These are phyloP conservation scores for Morella rubra DNA, from an alignment of 306 rosid species.

Conservation along the genomic window DNA sequence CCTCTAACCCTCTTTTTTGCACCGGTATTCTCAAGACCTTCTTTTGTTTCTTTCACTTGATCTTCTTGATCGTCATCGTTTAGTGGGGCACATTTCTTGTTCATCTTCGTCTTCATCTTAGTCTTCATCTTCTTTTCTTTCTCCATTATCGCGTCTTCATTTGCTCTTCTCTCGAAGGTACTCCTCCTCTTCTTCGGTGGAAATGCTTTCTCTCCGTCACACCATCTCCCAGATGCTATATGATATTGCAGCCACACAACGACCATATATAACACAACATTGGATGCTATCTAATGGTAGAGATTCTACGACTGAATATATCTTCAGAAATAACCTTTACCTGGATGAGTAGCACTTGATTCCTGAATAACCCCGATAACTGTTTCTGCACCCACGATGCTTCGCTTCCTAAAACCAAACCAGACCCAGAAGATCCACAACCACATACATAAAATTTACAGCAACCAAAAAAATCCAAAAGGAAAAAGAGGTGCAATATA, in stretches of 20 bases:
- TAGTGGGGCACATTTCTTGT: slow-evolving; percentile 43
- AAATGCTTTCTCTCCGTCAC: slow-evolving; percentile 65
- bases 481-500: slow-evolving; percentile 23
- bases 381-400: slow-evolving; percentile 40
- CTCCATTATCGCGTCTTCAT: slow-evolving; percentile 16
- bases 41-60: slow-evolving; percentile 8
- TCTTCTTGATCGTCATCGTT: slow-evolving; percentile 20
- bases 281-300: not conserved
- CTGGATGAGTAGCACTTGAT: slow-evolving; percentile 52
- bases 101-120: slow-evolving; percentile 53
- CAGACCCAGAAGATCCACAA: slow-evolving; percentile 35
- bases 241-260: not conserved
- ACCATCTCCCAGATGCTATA: slow-evolving; percentile 51
- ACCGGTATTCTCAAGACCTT: not conserved
- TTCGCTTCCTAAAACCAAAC: slow-evolving; percentile 48
- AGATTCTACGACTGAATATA: not conserved
- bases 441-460: slow-evolving; percentile 32
- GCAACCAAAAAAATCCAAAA: slow-evolving; percentile 14
- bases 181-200: slow-evolving; percentile 80
- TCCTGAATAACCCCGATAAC: slow-evolving; percentile 31
- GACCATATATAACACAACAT: slow-evolving; percentile 4
- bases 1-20: slow-evolving; percentile 49
- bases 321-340: slow-evolving; percentile 13
- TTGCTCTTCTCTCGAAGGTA: slow-evolving; percentile 26
- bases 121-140: slow-evolving; percentile 31